A percentile compares a stretch with the other conserved stretches of the same genome.
These are phyloP conservation scores for Cordyceps farinosa DNA, from an alignment of 2,329 filamentous ascomycete genomes.

Conservation along the genomic window DNA sequence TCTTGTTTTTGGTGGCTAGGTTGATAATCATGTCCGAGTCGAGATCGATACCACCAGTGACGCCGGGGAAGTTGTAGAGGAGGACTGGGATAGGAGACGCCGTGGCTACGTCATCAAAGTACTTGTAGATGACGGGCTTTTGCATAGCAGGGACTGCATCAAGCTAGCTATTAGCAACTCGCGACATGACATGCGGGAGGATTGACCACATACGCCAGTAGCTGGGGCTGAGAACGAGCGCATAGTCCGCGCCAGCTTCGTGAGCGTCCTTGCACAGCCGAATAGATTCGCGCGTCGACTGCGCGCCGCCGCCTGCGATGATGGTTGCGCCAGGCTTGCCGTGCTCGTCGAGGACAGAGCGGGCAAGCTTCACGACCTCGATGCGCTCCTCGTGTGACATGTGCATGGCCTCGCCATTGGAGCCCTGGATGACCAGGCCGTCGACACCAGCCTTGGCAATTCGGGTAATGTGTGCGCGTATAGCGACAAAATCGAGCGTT, in stretches of 20 bases:
- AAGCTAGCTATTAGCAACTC: not conserved
- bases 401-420: conserved; percentile 81
- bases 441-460: conserved; percentile 65
- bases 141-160: conserved; percentile 17
- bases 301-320: conserved; percentile 72
- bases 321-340: conserved; percentile 63
- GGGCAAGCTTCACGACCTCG: conserved; percentile 60
- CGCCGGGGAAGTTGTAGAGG: conserved; percentile 65
- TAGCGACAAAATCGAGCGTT: conserved; percentile 30
- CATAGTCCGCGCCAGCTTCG: conserved; percentile 69
- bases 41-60: conserved; percentile 58
- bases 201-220: conserved; percentile 47
- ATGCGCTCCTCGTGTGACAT: conserved; percentile 68
- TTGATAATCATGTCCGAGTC: conserved; percentile 55
- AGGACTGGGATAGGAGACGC: conserved; percentile 57
- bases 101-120: conserved; percentile 62
- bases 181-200: not conserved
- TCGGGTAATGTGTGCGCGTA: conserved; percentile 34
- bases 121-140: conserved; percentile 39
- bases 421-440: conserved; percentile 75
- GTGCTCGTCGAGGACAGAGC: conserved; percentile 56
- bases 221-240: conserved; percentile 70
- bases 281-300: conserved; percentile 72
- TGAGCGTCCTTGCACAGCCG: conserved; percentile 67
- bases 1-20: conserved; percentile 47